Conservation (phyloP, 2,329 filamentous ascomycete genomes). For the Clonostachys sp. region DNA sequence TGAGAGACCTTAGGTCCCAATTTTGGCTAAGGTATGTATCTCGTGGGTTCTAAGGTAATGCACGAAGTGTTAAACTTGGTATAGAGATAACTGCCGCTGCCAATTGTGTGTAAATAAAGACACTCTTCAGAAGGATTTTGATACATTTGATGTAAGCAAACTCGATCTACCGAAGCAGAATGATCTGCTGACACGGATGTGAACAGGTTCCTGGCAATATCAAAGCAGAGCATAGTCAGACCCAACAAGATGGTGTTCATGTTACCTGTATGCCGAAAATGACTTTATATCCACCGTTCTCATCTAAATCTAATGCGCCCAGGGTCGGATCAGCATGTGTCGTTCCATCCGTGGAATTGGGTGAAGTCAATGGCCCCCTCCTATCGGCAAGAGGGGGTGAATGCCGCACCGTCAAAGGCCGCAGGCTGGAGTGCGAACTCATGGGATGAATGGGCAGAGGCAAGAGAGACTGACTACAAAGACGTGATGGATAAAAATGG, state of each 20-base stretch:
- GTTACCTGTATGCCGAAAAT: neutral
- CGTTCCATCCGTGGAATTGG: neutral
- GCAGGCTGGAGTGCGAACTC: no score
- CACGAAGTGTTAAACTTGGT: neutral
- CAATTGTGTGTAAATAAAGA: conserved; percentile 31
- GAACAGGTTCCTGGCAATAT: conserved; percentile 23
- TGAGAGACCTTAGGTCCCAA: neutral
- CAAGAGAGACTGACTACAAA: no score
- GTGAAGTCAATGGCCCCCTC: neutral
- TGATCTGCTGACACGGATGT: neutral
- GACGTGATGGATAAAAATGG: neutral
- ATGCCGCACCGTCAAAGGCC: no score
- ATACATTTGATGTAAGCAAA: conserved; percentile 29
- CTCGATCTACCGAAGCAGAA: neutral
- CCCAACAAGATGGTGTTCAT: conserved; percentile 21
- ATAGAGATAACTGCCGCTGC: conserved; percentile 38
- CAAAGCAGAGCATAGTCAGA: neutral
- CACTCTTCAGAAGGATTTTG: conserved; percentile 34
- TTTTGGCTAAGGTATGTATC: conserved; percentile 1
- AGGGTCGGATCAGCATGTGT: neutral
- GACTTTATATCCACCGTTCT: conserved; percentile 23
- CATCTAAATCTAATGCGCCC: neutral
- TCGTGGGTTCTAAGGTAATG: no score
- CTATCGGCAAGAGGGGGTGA: no score
- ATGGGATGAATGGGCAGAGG: no score